A percentile compares a stretch with the other conserved stretches of the same genome.
Evolutionary conservation across 1,139 yeast species (phyloP).

Genomic region (Geotrichum reessii): DNA sequence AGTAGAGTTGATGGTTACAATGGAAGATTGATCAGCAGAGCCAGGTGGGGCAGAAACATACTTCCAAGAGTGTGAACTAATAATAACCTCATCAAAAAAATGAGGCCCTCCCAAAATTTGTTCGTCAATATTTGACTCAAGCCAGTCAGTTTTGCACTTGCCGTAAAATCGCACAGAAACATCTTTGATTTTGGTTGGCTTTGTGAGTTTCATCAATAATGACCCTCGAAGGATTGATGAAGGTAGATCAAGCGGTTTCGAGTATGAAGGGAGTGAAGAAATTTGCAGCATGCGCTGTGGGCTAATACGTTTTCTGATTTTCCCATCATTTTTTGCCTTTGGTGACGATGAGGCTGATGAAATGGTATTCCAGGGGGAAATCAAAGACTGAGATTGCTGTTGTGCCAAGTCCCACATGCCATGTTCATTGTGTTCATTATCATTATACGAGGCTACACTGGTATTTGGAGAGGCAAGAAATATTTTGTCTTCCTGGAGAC

Average conservation of each 20-base stretch:
- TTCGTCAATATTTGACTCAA: slow-evolving; percentile 41
- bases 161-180: slow-evolving; percentile 62
- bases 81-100: slow-evolving; percentile 31
- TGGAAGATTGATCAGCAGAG: slow-evolving; percentile 20
- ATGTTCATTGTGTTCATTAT: neutral
- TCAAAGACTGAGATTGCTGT: neutral
- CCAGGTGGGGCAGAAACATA: slow-evolving; percentile 26
- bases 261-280: slow-evolving; percentile 10
- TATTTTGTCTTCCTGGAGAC: slow-evolving; percentile 7
- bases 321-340: neutral
- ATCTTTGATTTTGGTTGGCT: slow-evolving; percentile 64
- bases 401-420: neutral
- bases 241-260: slow-evolving; percentile 43
- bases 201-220: slow-evolving; percentile 60
- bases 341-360: neutral
- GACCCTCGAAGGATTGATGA: slow-evolving; percentile 78
- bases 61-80: slow-evolving; percentile 37
- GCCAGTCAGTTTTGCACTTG: slow-evolving; percentile 75
- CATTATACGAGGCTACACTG: neutral
- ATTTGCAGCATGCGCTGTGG: slow-evolving; percentile 1
- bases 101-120: slow-evolving; percentile 23
- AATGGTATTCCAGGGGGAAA: neutral
- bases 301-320: neutral
- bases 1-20: slow-evolving; percentile 22
- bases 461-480: slow-evolving; percentile 11